A percentile compares a stretch with the other conserved stretches of the same genome.
These are phyloP conservation scores for Styphnolobium japonicum DNA, from an alignment of 306 rosid species.

Conservation along the genomic window DNA sequence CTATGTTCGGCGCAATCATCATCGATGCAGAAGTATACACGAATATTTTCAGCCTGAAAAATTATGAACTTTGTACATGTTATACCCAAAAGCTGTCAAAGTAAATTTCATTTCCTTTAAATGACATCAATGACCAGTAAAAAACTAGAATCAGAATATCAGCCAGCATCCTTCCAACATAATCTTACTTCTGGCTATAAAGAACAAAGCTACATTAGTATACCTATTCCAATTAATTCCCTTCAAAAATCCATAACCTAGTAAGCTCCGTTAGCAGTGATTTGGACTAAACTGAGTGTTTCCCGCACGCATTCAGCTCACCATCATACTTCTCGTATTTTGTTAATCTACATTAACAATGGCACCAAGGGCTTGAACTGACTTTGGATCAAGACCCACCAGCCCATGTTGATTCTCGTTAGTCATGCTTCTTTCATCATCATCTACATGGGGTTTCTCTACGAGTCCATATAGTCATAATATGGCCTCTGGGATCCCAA, in stretches of 20 bases:
- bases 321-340: neutral
- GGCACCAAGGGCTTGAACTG: constrained; percentile 25
- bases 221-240: constrained; percentile 29
- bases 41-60: neutral
- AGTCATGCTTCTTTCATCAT: constrained; percentile 21
- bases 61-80: constrained; percentile 13
- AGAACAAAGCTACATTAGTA: constrained; percentile 38
- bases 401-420: constrained; percentile 9
- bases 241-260: constrained; percentile 17
- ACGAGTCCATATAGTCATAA: constrained; percentile 46
- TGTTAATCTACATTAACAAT: constrained; percentile 26
- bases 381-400: constrained; percentile 25
- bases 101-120: neutral
- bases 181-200: constrained; percentile 26
- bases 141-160: constrained; percentile 13
- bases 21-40: neutral
- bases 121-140: neutral
- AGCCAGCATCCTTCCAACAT: constrained; percentile 6
- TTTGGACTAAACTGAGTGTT: neutral
- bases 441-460: constrained; percentile 7
- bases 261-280: constrained; percentile 22
- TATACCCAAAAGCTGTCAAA: neutral
- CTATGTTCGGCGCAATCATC: neutral
- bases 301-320: neutral
- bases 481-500: constrained; percentile 61